phyloP scores from a whole-genome alignment of 2,329 filamentous ascomycete genomes.

The Diaporthe australafricana region DNA sequence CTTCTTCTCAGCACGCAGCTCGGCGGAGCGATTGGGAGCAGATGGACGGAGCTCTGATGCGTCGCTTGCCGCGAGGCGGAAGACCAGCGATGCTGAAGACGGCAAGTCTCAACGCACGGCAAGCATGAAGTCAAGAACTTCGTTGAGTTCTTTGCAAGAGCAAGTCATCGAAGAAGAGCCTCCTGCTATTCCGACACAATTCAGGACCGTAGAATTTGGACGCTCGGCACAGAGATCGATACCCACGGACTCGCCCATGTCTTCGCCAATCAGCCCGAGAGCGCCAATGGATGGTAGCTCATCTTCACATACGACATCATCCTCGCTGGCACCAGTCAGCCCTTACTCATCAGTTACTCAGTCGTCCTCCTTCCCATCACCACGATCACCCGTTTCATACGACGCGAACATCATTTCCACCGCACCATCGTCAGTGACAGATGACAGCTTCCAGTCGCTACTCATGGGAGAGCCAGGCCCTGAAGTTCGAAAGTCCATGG shows the following conservation, averaged over 20 bases:
- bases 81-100: constrained; percentile 60
- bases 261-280: constrained; percentile 37
- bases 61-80: constrained; percentile 51
- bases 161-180: constrained; percentile 63
- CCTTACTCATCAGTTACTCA: constrained; percentile 71
- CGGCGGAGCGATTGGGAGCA: constrained; percentile 26
- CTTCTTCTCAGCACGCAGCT: constrained; percentile 31
- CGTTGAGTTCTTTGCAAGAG: constrained; percentile 63
- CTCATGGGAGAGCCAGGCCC: constrained; percentile 80
- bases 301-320: constrained; percentile 42
- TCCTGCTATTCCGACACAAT: constrained; percentile 48
- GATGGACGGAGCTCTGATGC: constrained; percentile 29
- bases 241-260: constrained; percentile 36
- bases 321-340: constrained; percentile 64
- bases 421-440: constrained; percentile 78
- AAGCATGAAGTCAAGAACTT: constrained; percentile 60
- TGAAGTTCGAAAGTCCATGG: constrained; percentile 75
- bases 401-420: constrained; percentile 81
- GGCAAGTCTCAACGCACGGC: constrained; percentile 49
- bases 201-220: constrained; percentile 36
- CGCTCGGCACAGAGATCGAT: constrained; percentile 31
- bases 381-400: constrained; percentile 75
- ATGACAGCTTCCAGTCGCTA: constrained; percentile 79
- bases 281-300: constrained; percentile 39
- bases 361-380: constrained; percentile 76